Base-by-base conservation (phyloP, 176 grass and related monocot genomes). In the Phyllostachys edulis region DNA sequence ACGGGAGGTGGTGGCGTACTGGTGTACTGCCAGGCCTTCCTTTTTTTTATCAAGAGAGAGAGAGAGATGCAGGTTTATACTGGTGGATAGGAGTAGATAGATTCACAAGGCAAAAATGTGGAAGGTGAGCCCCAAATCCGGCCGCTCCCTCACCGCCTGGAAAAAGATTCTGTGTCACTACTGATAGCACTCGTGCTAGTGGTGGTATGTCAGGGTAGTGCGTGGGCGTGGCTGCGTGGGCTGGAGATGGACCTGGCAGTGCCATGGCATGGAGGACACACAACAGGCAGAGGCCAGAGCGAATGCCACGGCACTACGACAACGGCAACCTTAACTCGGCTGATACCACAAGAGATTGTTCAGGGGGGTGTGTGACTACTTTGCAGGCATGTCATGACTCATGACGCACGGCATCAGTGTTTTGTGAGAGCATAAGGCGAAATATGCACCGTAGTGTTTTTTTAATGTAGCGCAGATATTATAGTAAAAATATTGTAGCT, bases 221-320 rank as follows among this genome's bases (percentile, higher is more conserved):
- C 78, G 71, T 78, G 67, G 73, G 79, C 88, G 88, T 90, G 79
- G 73, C 84, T 60, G 88, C 67, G 73, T 24, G 64, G 46, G 65
- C 65, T 24, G 66, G 73, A 40, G 79, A 79, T 55, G 80, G 80
- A 29, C 76, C 87, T 80, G 64, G 51, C 79, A 73, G 61, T 14
- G 52, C 50, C 80, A 81, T 24, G 64, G 8, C 63, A 3, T 3
- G 3, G 2, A 70, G 16, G 57, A 34, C 82, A 68, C 60, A 38
- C 40, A 52, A 74, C 81, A 44, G 70, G 63, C 34, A 39, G 1
- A 29, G 46, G 5, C 75, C 29, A 34, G 32, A 34, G 32, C 32
- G 32, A 51, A 68, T 21, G 21, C 57, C 69, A 13, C 47, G 18
- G 36, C 63, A 44, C 49, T 77, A 17, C 9, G 52, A 81, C 69